A percentile compares a stretch with the other conserved stretches of the same genome.
Evolutionary conservation across 495 filamentous ascomycete species (phyloP).

Genomic region (Apiosordaria backusii): DNA sequence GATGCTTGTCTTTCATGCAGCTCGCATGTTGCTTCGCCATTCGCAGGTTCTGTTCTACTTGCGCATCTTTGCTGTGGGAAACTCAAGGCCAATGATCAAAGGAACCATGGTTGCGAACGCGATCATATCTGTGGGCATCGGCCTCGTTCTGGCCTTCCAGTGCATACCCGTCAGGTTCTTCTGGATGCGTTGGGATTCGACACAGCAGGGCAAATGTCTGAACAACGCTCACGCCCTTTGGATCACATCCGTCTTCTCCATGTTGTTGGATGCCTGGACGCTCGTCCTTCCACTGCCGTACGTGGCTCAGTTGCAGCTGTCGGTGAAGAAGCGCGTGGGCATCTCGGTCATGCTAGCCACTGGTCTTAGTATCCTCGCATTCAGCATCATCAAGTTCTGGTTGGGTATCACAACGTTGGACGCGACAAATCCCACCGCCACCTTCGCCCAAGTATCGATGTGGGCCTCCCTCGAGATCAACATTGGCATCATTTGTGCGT

Average conservation of each 20-base stretch:
- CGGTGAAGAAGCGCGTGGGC: constrained; percentile 45
- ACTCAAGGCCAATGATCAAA: constrained; percentile 23
- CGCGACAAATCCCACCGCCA: constrained; percentile 31
- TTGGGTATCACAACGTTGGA: constrained; percentile 19
- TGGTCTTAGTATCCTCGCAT: constrained; percentile 37
- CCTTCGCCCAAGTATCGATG: constrained; percentile 29
- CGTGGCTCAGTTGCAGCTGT: constrained; percentile 42
- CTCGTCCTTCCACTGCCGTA: constrained; percentile 50
- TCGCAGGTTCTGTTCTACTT: constrained; percentile 44
- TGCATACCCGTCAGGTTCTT: constrained; percentile 30
- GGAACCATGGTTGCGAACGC: constrained; percentile 22
- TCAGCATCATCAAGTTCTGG: constrained; percentile 25
- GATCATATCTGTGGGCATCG: constrained; percentile 16
- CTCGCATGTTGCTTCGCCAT: constrained; percentile 36
- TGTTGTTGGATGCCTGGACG: constrained; percentile 51
- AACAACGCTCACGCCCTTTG: constrained; percentile 31
- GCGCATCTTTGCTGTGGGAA: constrained; percentile 28
- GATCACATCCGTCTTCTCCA: constrained; percentile 47
- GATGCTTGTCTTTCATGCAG: constrained; percentile 29
- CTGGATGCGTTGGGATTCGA: constrained; percentile 30
- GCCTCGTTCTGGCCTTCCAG: constrained; percentile 27
- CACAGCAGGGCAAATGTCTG: constrained; percentile 26
- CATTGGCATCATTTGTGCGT: constrained; percentile 34
- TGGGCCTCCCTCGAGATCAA: constrained; percentile 38
- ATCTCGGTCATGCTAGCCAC: constrained; percentile 52